A percentile compares a stretch with the other conserved stretches of the same genome.
phyloP scores from a whole-genome alignment of 2,329 filamentous ascomycete genomes.

The Exophiala sp. region DNA sequence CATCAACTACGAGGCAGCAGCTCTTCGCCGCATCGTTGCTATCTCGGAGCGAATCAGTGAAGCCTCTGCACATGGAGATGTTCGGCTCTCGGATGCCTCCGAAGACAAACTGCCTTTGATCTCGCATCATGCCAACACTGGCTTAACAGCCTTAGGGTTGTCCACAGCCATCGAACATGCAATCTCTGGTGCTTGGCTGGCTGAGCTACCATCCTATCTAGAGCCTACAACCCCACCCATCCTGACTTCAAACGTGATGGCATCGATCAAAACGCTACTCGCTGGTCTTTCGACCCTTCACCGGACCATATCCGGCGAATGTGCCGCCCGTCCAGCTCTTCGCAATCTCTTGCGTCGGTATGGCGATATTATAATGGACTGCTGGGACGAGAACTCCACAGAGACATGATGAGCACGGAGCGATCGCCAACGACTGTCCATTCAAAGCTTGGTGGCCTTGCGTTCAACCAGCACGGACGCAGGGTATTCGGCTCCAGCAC shows the following conservation, averaged over 20 bases:
- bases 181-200: neutral
- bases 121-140: neutral
- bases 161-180: constrained; percentile 1
- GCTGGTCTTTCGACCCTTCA: constrained; percentile 1
- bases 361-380: constrained; percentile 5
- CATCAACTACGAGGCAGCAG: neutral
- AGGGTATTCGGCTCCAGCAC: neutral
- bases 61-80: neutral
- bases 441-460: neutral
- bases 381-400: neutral
- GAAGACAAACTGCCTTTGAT: constrained; percentile 4
- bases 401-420: neutral
- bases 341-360: neutral
- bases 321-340: constrained; percentile 1
- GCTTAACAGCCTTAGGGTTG: neutral
- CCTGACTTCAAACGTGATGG: neutral
- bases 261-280: neutral
- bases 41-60: constrained; percentile 1
- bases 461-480: constrained; percentile 1
- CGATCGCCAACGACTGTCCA: too few relatives aligned
- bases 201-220: neutral
- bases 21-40: neutral
- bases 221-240: neutral
- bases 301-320: neutral
- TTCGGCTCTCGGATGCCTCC: neutral